Base-by-base conservation (phyloP, 768 basidiomycete genomes). In the Serendipita indica region DNA sequence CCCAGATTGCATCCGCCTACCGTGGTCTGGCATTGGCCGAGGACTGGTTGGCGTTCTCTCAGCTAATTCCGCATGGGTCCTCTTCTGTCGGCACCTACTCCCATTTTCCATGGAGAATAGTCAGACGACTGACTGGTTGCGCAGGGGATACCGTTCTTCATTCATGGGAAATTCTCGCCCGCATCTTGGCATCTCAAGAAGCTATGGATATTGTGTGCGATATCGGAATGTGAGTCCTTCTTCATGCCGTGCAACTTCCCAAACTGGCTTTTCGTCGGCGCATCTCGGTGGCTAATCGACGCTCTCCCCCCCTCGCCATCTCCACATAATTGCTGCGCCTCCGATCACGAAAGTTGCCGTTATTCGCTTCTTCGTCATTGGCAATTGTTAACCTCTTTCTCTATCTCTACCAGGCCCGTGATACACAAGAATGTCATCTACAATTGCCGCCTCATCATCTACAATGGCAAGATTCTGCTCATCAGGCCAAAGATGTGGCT, bases 401-500 rank as follows among this genome's bases (percentile, higher is more conserved):
- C 7, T 10, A 10, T 25, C 49, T 60, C 16, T 30, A 3, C 13
- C 61, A 99, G 94, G 94, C 94, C 96, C 1, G 79, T 99, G 58
- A 79, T 85, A 1, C 96, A 99, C 78, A 97, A 97, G 78, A 98
- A 96, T 68, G 91, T 92, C 46, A 93, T 86, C 63, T 98, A 97
- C 73, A 99, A 99, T 67, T 96, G 91, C 69, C 84, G 96, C 18
- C 76, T 98, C 33, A 84, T 98, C 68, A 80, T 93, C 39, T 79
- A 90, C 67, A 77, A 92, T 71, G 77, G 81, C 58, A 79, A 89
- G 72, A 92, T 99, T 61, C 72, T 97, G 0, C 81, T 97, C 62
- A 98, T 99, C 63, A 82, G 96, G 22, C 96, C 96, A 0, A 99
- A 98, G 74, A 93, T 99, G 93, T 99, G 96, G 96, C 76, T 99